Evolutionary conservation across 2,329 filamentous ascomycete genomes (phyloP).

Genomic region (Cladosporium sp.): DNA sequence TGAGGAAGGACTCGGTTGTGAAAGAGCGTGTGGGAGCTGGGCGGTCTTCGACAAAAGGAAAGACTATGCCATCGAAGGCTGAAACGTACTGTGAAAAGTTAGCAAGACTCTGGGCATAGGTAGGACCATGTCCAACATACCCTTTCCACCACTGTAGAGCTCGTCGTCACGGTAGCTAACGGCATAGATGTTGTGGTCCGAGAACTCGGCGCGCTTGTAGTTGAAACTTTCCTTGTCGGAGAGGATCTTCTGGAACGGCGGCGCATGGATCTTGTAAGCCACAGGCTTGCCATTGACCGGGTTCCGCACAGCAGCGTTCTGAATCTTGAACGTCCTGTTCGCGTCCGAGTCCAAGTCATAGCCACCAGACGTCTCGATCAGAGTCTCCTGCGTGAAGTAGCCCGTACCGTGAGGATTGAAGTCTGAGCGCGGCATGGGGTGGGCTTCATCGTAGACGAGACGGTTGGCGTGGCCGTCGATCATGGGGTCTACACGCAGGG

Average conservation of each 20-base stretch:
- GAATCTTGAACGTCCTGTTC: conserved; percentile 53
- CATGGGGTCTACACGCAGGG: conserved; percentile 50
- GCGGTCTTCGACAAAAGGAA: neutral
- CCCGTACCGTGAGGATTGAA: conserved; percentile 58
- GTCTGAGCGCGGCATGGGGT: conserved; percentile 59
- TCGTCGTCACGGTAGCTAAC: conserved; percentile 59
- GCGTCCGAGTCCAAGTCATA: conserved; percentile 49
- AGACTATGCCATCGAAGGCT: neutral
- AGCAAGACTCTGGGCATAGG: neutral
- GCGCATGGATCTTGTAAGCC: conserved; percentile 52
- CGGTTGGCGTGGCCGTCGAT: conserved; percentile 50
- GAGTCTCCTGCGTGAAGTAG: conserved; percentile 50
- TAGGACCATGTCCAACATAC: neutral
- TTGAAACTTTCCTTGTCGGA: conserved; percentile 55
- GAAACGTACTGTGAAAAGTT: neutral
- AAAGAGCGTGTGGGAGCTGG: neutral
- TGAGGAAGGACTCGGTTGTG: neutral
- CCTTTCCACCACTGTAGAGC: conserved; percentile 58
- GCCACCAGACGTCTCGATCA: conserved; percentile 50
- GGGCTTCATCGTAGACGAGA: conserved; percentile 54
- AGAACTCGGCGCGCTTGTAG: conserved; percentile 60
- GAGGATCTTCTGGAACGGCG: conserved; percentile 53
- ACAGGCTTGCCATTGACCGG: conserved; percentile 51
- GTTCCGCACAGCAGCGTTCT: conserved; percentile 47
- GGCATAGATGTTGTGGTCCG: conserved; percentile 60